A percentile compares a stretch with the other conserved stretches of the same genome.
Conservation (phyloP, 495 filamentous ascomycete genomes). For the Lasiosphaeria hispida region DNA sequence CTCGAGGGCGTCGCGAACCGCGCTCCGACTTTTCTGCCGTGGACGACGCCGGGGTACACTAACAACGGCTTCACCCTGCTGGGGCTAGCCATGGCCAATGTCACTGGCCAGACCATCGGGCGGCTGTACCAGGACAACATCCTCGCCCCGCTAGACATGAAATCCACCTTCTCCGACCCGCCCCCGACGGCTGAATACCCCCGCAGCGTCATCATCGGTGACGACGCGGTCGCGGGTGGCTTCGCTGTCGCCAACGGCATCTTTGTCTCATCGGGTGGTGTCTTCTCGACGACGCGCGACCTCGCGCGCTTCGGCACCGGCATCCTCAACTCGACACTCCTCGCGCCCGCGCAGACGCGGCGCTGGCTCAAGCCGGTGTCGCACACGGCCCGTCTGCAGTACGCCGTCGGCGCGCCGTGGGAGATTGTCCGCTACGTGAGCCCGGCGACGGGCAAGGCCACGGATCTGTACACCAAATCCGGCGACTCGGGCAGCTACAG, state of each 20-base stretch:
- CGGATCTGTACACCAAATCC: constrained; percentile 43
- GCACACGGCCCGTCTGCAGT: constrained; percentile 38
- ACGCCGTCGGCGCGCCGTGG: constrained; percentile 32
- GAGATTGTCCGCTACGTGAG: constrained; percentile 40
- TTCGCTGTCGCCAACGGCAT: constrained; percentile 17
- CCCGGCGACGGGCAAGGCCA: constrained; percentile 13
- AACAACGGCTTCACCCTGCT: constrained; percentile 36
- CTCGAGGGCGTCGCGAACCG: constrained; percentile 17
- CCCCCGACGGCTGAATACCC: constrained; percentile 20
- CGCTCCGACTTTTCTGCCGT: constrained; percentile 29
- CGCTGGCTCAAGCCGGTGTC: constrained; percentile 50
- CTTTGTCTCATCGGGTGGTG: constrained; percentile 23
- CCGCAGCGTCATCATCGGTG: constrained; percentile 22
- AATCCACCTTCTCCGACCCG: constrained; percentile 21
- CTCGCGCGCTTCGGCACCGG: constrained; percentile 41
- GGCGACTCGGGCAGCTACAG: constrained; percentile 43
- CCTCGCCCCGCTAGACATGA: constrained; percentile 31
- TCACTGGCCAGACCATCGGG: constrained; percentile 26
- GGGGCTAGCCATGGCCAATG: constrained; percentile 28
- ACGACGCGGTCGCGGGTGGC: neutral
- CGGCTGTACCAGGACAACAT: constrained; percentile 27
- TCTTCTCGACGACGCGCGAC: constrained; percentile 26
- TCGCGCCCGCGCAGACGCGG: constrained; percentile 39
- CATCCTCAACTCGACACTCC: constrained; percentile 46
- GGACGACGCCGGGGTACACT: constrained; percentile 32